phyloP scores from a whole-genome alignment of 192 early-diverging fungal species.

The Pecoramyces ruminantium region DNA sequence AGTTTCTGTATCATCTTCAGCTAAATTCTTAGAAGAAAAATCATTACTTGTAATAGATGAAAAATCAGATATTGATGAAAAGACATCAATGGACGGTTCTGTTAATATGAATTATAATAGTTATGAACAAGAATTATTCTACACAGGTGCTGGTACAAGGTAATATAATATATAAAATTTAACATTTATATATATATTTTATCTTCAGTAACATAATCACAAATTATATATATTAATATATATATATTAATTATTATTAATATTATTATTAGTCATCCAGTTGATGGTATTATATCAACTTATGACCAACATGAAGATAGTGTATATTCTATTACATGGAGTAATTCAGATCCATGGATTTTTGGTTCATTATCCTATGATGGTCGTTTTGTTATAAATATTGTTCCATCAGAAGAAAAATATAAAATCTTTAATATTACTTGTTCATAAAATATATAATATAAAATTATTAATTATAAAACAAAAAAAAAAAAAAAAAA shows the following conservation, averaged over 20 bases:
- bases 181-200: too few species aligned
- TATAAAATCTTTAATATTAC: constrained; percentile 41
- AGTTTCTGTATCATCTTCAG: constrained; percentile 69
- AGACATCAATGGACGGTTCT: constrained; percentile 6
- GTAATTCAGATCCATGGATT: constrained; percentile 76
- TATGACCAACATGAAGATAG: constrained; percentile 91
- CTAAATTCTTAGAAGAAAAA: constrained; percentile 9
- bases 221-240: too few species aligned
- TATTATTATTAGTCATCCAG: constrained; percentile 11
- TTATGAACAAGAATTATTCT: background rate
- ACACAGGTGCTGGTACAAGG: background rate
- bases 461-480: background rate
- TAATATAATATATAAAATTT: background rate
- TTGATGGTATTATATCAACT: constrained; percentile 68
- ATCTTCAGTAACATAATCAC: too few species aligned
- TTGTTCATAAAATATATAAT: background rate
- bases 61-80: constrained; percentile 15
- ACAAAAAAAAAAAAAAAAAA: background rate
- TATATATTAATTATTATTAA: too few species aligned
- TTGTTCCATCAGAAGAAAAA: constrained; percentile 70
- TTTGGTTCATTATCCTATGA: constrained; percentile 89
- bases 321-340: constrained; percentile 84
- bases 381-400: constrained; percentile 80
- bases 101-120: constrained; percentile 7
- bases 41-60: constrained; percentile 13